These are phyloP conservation scores for Ministeria vibrans DNA, from an alignment of 78 protist genomes.

Conservation along the genomic window DNA sequence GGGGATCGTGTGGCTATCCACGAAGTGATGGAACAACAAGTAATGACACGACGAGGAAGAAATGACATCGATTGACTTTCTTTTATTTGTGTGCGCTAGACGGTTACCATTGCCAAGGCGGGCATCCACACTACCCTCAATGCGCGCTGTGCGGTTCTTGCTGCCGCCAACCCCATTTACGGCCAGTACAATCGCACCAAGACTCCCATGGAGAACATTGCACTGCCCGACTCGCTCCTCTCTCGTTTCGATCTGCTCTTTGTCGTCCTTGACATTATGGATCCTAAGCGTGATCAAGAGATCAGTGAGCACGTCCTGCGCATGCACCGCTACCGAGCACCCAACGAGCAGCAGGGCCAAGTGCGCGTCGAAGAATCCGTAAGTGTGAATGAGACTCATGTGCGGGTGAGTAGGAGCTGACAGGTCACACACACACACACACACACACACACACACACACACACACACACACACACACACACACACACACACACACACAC, in stretches of 20 bases:
- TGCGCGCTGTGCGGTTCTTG: slow-evolving; percentile 97
- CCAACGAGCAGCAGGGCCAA: neutral
- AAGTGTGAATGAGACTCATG: no score
- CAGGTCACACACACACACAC: no score
- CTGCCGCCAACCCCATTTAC: slow-evolving; percentile 99
- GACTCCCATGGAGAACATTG: slow-evolving; percentile 77
- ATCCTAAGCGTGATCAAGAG: slow-evolving; percentile 46
- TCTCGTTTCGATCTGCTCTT: slow-evolving; percentile 99
- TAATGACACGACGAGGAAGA: no score
- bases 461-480: no score
- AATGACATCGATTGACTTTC: no score
- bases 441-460: no score
- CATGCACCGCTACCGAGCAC: slow-evolving; percentile 60
- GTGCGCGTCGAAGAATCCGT: neutral
- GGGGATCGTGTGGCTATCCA: slow-evolving; percentile 88
- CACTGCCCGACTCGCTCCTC: slow-evolving; percentile 96
- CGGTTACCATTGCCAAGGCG: slow-evolving; percentile 98
- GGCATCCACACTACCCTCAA: slow-evolving; percentile 97
- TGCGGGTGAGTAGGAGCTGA: no score
- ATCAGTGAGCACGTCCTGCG: slow-evolving; percentile 81
- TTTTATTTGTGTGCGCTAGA: no score
- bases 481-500: no score
- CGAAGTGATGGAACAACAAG: slow-evolving; percentile 99
- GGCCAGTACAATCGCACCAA: slow-evolving; percentile 73
- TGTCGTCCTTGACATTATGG: slow-evolving; percentile 82